These are phyloP conservation scores for Trichoderma atroviride DNA, from an alignment of 2,329 filamentous ascomycete species.

Conservation along the genomic window DNA sequence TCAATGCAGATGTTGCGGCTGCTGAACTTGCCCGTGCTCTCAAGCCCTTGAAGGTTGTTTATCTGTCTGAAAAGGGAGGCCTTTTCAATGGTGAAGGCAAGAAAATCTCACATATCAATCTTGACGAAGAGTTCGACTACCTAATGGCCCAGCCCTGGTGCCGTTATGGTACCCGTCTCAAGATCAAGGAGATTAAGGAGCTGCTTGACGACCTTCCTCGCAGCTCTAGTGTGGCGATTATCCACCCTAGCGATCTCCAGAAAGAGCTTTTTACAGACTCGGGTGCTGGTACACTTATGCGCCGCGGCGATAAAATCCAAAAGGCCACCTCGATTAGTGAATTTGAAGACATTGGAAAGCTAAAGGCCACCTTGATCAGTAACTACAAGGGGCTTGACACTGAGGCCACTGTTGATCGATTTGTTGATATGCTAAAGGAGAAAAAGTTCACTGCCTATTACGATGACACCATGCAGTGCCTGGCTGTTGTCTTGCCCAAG, in stretches of 20 bases:
- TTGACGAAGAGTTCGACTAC: slow-evolving; percentile 93
- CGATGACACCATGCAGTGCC: slow-evolving; percentile 89
- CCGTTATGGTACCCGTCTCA: slow-evolving; percentile 88
- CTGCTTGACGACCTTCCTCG: slow-evolving; percentile 85
- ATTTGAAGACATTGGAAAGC: slow-evolving; percentile 72
- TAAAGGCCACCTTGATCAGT: slow-evolving; percentile 81
- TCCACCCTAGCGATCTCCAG: slow-evolving; percentile 92
- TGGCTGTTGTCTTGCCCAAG: slow-evolving; percentile 84
- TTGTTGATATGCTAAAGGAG: slow-evolving; percentile 75
- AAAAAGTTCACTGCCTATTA: slow-evolving; percentile 91
- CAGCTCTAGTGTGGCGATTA: slow-evolving; percentile 94
- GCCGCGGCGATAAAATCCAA: slow-evolving; percentile 86
- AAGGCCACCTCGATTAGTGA: slow-evolving; percentile 71
- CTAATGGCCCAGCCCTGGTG: slow-evolving; percentile 96
- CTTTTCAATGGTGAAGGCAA: slow-evolving; percentile 90
- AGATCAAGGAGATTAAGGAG: slow-evolving; percentile 98
- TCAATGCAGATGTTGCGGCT: slow-evolving; percentile 74
- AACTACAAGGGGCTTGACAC: slow-evolving; percentile 83
- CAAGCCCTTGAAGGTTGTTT: slow-evolving; percentile 95
- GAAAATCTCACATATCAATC: slow-evolving; percentile 96
- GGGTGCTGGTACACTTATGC: slow-evolving; percentile 89
- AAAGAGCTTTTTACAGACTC: slow-evolving; percentile 97
- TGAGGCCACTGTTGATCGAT: slow-evolving; percentile 81
- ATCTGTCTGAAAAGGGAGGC: slow-evolving; percentile 96
- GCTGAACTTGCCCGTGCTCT: slow-evolving; percentile 87